Conservation (phyloP, 352 stramenopile genomes). For the Pythium chondricola region DNA sequence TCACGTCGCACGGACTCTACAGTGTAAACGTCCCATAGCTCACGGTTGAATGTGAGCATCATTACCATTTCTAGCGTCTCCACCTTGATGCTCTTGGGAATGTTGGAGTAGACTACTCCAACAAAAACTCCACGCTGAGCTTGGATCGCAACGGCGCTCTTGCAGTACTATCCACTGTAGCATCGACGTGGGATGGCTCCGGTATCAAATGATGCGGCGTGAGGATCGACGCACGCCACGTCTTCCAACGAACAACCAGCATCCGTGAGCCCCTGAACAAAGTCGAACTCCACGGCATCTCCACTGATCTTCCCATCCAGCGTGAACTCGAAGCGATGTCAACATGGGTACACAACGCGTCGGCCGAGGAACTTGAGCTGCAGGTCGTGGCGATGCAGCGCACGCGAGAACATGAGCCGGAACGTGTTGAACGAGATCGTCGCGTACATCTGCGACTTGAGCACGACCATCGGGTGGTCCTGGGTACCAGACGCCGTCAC, state of each 20-base stretch:
- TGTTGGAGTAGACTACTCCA: too few species aligned
- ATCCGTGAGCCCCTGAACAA: constrained; percentile 14
- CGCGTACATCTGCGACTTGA: neutral
- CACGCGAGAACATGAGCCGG: constrained; percentile 15
- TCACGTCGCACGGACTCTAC: too few species aligned
- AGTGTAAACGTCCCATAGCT: too few species aligned
- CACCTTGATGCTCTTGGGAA: too few species aligned
- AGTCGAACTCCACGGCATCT: constrained; percentile 7
- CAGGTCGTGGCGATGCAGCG: constrained; percentile 6
- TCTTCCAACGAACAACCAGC: constrained; percentile 27
- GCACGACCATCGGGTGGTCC: constrained; percentile 3
- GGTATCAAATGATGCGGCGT: constrained; percentile 3
- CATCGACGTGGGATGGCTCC: too few species aligned
- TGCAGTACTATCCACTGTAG: too few species aligned
- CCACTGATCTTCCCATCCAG: constrained; percentile 4
- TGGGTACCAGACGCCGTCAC: neutral
- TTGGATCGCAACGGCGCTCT: neutral
- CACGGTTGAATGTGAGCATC: too few species aligned
- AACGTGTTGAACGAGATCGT: constrained; percentile 11
- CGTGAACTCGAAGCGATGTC: constrained; percentile 16
- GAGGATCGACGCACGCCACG: constrained; percentile 17
- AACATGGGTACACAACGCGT: constrained; percentile 5
- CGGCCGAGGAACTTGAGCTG: constrained; percentile 12
- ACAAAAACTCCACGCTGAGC: neutral
- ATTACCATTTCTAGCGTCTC: too few species aligned